Conservation (phyloP, 441 rosid species). For the Pelargonium australe region DNA sequence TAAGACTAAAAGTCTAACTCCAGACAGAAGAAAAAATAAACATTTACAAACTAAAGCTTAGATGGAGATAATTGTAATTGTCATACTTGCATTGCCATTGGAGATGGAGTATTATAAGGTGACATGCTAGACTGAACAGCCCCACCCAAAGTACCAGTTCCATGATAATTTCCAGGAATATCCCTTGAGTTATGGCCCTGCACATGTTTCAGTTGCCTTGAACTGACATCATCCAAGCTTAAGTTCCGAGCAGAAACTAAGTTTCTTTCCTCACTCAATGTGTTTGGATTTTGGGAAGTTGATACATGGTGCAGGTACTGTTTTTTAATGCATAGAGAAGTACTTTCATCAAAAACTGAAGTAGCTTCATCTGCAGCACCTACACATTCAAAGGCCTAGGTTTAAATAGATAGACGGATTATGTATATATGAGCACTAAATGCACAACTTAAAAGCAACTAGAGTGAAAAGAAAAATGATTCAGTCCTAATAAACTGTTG, state of each 20-base stretch:
- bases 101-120: constrained; percentile 84
- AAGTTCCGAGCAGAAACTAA: constrained; percentile 32
- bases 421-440: neutral
- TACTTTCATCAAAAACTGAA: constrained; percentile 79
- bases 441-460: neutral
- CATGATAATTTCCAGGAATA: constrained; percentile 55
- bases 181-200: constrained; percentile 69
- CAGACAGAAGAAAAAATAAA: constrained; percentile 14
- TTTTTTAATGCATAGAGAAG: constrained; percentile 74
- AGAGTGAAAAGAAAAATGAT: constrained; percentile 7
- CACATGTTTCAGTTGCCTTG: constrained; percentile 57
- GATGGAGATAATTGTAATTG: neutral
- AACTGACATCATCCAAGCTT: constrained; percentile 54
- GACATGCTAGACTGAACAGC: constrained; percentile 48
- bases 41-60: constrained; percentile 5
- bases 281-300: constrained; percentile 36
- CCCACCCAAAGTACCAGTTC: constrained; percentile 28
- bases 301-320: constrained; percentile 49
- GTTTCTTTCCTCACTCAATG: constrained; percentile 52
- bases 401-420: neutral
- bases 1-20: constrained; percentile 19
- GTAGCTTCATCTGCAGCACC: constrained; percentile 90
- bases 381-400: constrained; percentile 21
- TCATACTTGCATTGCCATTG: constrained; percentile 68
- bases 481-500: neutral